Base-by-base conservation (phyloP, 176 grass and related monocot genomes). In the Phoenix roebelenii region DNA sequence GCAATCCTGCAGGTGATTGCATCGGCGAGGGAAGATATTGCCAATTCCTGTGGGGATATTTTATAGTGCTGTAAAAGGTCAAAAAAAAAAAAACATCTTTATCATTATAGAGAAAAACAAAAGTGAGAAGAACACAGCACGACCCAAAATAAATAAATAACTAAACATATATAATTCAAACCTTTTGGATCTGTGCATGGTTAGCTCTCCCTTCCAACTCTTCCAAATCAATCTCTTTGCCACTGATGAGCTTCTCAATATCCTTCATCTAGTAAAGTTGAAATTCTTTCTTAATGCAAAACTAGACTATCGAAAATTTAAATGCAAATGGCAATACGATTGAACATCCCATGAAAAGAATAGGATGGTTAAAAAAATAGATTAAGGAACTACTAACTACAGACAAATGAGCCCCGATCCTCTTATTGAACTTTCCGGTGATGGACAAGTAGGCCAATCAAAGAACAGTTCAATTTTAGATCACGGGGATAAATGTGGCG, bases 1-100 rank as follows among this genome's bases (percentile, higher is more conserved):
- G 87, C 87, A 63, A 90, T 86, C 64, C 83, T 74, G 64, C 87
- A 90, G 26, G 75, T 74, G 23, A 90, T 86, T 51, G 87, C 79
- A 3, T 90, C 75, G 26, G 79, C 65, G 22, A 90, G 54, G 5
- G 79, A 76, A 60, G 26, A 28, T 4, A 28, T 28, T 28, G 26
- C 26, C 15, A 95, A 71, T 83, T 95, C 90, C 55, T 95, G 85
- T 1, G 82, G 71, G 50, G 90, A 29, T 63, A 89, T 80, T 65
- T 95, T 95, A 49, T 81, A 89, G 54, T 95, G 90, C 85, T 95
- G 85, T 0, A 24, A 61, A 63, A 23, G 15, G 59, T 57, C 15
- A 28, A 20, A 0, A 59, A 65, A 52, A 5, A 63, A 50, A 49
- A 29, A 71, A 68, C 59, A 15, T 5, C 51, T 23, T 26, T 54